Conservation (phyloP, 1,284 basidiomycete species). For the Cryptococcus sp. region DNA sequence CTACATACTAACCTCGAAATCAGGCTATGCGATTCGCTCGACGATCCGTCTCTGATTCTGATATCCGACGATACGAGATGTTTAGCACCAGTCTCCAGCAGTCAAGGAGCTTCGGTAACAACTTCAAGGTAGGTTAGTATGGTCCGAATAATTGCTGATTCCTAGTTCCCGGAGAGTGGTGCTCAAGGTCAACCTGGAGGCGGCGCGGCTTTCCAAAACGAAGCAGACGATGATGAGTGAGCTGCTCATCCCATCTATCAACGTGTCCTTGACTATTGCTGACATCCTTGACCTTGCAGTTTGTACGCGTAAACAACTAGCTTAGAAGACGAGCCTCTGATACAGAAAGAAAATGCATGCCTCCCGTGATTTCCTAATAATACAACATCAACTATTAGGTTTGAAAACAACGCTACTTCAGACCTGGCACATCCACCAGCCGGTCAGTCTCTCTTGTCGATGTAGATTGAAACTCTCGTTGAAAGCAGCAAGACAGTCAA, state of each 20-base stretch:
- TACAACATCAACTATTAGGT: too few relatives aligned
- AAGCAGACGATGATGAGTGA: slow-evolving; percentile 53
- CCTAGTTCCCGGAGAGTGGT: slow-evolving; percentile 86
- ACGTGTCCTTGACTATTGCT: neutral
- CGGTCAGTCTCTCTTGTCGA: slow-evolving; percentile 12
- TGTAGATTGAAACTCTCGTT: neutral
- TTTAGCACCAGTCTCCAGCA: slow-evolving; percentile 51
- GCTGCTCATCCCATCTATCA: slow-evolving; percentile 1
- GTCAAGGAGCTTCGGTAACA: slow-evolving; percentile 49
- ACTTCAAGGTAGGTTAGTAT: slow-evolving; percentile 41
- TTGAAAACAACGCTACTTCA: too few relatives aligned
- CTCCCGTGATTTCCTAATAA: neutral
- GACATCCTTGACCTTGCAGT: slow-evolving; percentile 6
- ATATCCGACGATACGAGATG: slow-evolving; percentile 68
- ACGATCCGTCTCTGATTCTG: slow-evolving; percentile 88
- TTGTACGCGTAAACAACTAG: slow-evolving; percentile 27
- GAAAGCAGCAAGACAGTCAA: neutral
- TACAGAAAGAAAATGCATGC: slow-evolving; percentile 13
- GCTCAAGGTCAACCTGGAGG: slow-evolving; percentile 53
- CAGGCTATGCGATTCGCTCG: slow-evolving; percentile 61
- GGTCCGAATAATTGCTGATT: slow-evolving; percentile 29
- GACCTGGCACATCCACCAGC: slow-evolving; percentile 24
- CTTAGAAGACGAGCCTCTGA: slow-evolving; percentile 3
- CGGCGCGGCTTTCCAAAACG: slow-evolving; percentile 53
- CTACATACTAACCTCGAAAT: neutral